A percentile compares a stretch with the other conserved stretches of the same genome.
These are phyloP conservation scores for Hypsizygus marmoreus DNA, from an alignment of 768 basidiomycete genomes.

Conservation along the genomic window DNA sequence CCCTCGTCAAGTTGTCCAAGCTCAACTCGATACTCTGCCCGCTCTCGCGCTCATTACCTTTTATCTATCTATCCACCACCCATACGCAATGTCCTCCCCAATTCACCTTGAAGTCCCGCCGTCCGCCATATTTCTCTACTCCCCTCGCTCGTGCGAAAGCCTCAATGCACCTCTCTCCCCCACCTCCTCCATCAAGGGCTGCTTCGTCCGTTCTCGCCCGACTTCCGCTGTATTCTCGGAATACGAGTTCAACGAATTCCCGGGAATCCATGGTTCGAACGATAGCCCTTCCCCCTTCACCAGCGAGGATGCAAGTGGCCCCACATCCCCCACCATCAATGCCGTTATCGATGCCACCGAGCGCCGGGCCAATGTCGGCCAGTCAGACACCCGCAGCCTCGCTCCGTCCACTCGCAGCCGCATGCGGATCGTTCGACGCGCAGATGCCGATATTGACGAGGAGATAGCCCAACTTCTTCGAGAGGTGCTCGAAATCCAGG, in stretches of 20 bases:
- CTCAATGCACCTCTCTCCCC: constrained; percentile 13
- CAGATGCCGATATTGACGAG: constrained; percentile 2
- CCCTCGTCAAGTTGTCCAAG: no score
- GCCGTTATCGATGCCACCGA: constrained; percentile 3
- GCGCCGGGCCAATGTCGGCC: constrained; percentile 3
- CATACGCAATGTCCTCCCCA: no score
- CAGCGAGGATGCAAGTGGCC: neutral
- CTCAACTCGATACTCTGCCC: no score
- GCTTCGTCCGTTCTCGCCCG: constrained; percentile 17
- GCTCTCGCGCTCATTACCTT: no score
- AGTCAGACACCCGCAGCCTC: constrained; percentile 1
- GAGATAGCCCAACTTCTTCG: neutral
- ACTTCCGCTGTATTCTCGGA: constrained; percentile 11
- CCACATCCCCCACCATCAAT: constrained; percentile 2
- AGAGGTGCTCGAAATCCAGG: neutral
- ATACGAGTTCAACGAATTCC: constrained; percentile 10
- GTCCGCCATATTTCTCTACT: constrained; percentile 5
- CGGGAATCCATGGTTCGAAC: constrained; percentile 2
- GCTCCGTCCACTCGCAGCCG: neutral
- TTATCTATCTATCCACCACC: no score
- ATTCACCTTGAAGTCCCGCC: no score
- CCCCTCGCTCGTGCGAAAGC: constrained; percentile 3
- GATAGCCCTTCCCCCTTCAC: neutral
- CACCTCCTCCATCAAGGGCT: constrained; percentile 19
- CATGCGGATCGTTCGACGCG: constrained; percentile 10